phyloP scores from a whole-genome alignment of 2,329 filamentous ascomycete species.

The Zymoseptoria passerinii region DNA sequence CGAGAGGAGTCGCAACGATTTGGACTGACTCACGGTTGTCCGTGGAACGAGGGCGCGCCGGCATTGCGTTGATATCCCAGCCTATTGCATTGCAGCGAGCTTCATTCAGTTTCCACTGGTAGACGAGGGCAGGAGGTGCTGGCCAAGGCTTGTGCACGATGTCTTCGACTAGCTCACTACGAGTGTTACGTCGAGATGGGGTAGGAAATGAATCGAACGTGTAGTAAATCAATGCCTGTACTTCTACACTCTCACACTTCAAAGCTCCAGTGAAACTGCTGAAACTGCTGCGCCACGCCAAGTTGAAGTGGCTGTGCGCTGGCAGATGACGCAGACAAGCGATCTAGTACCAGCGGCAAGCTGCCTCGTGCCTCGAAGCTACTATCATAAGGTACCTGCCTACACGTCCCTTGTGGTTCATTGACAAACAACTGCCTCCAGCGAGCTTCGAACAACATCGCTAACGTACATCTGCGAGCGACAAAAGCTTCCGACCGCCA shows the following conservation, averaged over 20 bases:
- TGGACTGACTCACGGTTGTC: neutral
- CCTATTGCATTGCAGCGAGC: constrained; percentile 12
- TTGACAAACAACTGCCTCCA: neutral
- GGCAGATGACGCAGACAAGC: neutral
- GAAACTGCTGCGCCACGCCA: neutral
- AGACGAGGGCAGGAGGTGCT: neutral
- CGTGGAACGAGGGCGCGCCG: neutral
- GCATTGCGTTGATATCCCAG: constrained; percentile 15
- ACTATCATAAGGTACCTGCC: neutral
- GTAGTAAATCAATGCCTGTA: neutral
- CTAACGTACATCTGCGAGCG: neutral
- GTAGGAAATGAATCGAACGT: neutral
- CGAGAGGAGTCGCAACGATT: neutral
- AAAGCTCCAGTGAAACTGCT: too few relatives aligned
- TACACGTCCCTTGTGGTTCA: neutral
- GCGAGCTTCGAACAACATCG: neutral
- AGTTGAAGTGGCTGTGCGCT: neutral
- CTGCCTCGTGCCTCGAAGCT: neutral
- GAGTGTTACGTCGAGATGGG: neutral
- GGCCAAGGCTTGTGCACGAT: neutral
- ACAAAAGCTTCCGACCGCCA: neutral
- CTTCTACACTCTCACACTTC: neutral
- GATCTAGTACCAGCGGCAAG: too few relatives aligned
- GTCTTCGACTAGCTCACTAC: neutral
- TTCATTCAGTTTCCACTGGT: constrained; percentile 4